phyloP scores from a whole-genome alignment of 345 rosid species.

The Heritiera littoralis region DNA sequence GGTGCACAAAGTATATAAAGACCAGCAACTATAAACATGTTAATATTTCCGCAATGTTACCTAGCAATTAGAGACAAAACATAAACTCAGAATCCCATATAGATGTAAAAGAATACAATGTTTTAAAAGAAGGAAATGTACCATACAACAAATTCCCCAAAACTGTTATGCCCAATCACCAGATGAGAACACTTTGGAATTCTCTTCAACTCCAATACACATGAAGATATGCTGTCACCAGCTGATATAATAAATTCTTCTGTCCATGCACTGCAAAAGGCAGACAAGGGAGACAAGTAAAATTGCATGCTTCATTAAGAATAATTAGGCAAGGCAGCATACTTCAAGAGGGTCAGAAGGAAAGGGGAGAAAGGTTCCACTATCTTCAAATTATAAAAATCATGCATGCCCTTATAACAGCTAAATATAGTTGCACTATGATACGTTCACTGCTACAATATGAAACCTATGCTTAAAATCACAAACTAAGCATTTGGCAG shows the following conservation, averaged over 20 bases:
- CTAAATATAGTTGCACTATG: not conserved
- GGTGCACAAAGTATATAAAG: not conserved
- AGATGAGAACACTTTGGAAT: constrained; percentile 61
- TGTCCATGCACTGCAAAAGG: constrained; percentile 50
- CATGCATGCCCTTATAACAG: not conserved
- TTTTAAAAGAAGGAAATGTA: constrained; percentile 39
- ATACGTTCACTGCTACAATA: constrained; percentile 12
- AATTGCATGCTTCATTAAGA: constrained; percentile 8
- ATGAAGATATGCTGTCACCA: constrained; percentile 45
- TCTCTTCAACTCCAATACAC: constrained; percentile 72
- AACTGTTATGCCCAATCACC: constrained; percentile 71
- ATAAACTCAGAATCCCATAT: not conserved
- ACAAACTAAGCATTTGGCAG: not conserved
- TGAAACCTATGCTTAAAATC: constrained; percentile 3
- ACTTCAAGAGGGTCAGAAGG: not conserved
- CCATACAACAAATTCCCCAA: constrained; percentile 83
- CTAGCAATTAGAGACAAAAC: not conserved
- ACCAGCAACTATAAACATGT: too few species aligned
- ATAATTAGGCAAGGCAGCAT: not conserved
- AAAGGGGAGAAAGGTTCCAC: not conserved
- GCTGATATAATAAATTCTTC: constrained; percentile 55
- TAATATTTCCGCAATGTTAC: too few species aligned
- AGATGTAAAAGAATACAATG: constrained; percentile 1
- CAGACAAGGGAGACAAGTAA: constrained; percentile 22
- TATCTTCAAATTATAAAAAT: constrained; percentile 6